Conservation (phyloP, 176 grass and related monocot species). For the Bonia amplexicaulis region DNA sequence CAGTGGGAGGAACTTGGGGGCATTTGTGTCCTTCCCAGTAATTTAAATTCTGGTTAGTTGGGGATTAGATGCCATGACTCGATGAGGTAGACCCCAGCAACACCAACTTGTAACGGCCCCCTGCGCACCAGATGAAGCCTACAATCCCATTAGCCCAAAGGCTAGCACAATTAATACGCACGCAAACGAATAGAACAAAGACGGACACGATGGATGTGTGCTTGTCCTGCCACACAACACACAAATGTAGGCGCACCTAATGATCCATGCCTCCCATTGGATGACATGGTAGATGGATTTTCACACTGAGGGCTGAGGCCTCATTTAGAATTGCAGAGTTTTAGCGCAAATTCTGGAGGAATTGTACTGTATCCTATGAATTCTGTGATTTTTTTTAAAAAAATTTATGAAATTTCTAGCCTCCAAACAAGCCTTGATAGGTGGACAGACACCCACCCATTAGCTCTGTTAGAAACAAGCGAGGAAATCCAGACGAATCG, state of each 20-base stretch:
- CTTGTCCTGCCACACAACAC: not conserved
- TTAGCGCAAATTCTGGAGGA: not conserved
- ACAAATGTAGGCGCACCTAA: conserved; percentile 8
- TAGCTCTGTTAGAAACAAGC: not conserved
- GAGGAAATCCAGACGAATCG: not conserved
- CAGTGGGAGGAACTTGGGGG: not conserved
- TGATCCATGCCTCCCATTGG: not conserved
- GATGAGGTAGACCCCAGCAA: conserved; percentile 9
- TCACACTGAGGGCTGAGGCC: too few species aligned
- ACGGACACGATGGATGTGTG: not conserved
- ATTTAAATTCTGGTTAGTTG: conserved; percentile 40
- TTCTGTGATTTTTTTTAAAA: not conserved
- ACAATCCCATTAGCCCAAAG: conserved; percentile 9
- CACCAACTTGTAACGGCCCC: conserved; percentile 43
- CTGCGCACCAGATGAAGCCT: conserved; percentile 13
- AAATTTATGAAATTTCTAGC: not conserved
- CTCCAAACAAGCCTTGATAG: not conserved
- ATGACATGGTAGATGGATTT: too few species aligned
- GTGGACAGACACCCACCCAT: not conserved
- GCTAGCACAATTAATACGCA: conserved; percentile 23
- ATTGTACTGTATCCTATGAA: not conserved
- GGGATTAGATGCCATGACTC: conserved; percentile 29
- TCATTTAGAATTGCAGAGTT: not conserved
- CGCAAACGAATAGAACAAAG: not conserved
- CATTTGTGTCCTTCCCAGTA: not conserved